Conservation (phyloP, 495 filamentous ascomycete species). For the Podospora pseudoanserina region DNA sequence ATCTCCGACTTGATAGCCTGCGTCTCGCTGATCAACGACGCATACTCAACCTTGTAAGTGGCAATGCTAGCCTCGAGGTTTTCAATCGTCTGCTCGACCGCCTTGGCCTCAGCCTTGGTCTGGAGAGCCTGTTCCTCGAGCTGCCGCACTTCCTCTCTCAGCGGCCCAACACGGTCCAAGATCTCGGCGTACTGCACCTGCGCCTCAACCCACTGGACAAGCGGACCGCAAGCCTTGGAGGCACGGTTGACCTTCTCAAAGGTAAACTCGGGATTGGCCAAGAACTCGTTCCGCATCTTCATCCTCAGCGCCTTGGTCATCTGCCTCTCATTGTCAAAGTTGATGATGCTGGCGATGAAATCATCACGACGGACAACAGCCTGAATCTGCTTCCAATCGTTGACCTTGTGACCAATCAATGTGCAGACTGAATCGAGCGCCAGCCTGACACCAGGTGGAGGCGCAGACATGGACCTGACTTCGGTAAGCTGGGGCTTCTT, state of each 20-base stretch:
- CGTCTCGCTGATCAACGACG: slow-evolving; percentile 91
- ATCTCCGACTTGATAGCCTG: slow-evolving; percentile 97
- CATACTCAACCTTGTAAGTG: slow-evolving; percentile 96
- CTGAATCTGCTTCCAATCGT: slow-evolving; percentile 86
- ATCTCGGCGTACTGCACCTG: slow-evolving; percentile 98
- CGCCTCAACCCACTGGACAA: slow-evolving; percentile 96
- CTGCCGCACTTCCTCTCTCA: slow-evolving; percentile 82
- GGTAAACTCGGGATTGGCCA: slow-evolving; percentile 90
- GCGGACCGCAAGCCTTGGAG: slow-evolving; percentile 91
- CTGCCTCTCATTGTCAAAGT: slow-evolving; percentile 91
- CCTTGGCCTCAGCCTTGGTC: slow-evolving; percentile 91
- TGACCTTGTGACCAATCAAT: slow-evolving; percentile 83
- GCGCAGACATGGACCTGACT: slow-evolving; percentile 93
- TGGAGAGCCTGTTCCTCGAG: slow-evolving; percentile 86
- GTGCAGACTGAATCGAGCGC: slow-evolving; percentile 94
- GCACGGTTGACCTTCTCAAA: slow-evolving; percentile 93
- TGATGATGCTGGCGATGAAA: slow-evolving; percentile 97
- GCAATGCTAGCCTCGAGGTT: slow-evolving; percentile 85
- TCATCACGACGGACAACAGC: slow-evolving; percentile 84
- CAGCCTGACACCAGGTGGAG: slow-evolving; percentile 83
- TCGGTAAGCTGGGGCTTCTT: slow-evolving; percentile 95
- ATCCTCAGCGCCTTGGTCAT: slow-evolving; percentile 80
- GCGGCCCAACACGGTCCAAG: slow-evolving; percentile 86
- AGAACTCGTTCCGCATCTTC: slow-evolving; percentile 89
- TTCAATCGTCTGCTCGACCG: slow-evolving; percentile 81